These are phyloP conservation scores for Alliaria petiolata DNA, from an alignment of 345 rosid species.

Conservation along the genomic window DNA sequence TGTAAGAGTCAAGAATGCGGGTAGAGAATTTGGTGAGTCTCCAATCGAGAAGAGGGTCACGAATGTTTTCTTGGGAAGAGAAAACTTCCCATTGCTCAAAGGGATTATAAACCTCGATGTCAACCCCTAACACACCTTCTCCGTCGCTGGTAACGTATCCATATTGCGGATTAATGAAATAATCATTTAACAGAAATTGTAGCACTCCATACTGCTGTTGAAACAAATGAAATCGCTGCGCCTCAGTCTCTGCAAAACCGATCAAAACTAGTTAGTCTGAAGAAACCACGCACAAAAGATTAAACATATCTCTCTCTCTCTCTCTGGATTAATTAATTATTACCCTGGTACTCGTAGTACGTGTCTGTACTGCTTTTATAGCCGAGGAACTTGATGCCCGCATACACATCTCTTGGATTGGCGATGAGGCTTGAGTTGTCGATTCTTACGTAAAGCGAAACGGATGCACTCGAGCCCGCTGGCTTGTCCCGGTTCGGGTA, in stretches of 20 bases:
- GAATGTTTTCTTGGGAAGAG: conserved; percentile 11
- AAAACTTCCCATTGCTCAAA: not conserved
- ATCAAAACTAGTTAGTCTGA: too few relatives aligned
- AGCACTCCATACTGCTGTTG: not conserved
- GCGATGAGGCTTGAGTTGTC: too few relatives aligned
- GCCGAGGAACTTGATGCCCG: too few relatives aligned
- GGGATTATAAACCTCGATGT: not conserved
- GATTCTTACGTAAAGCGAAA: too few relatives aligned
- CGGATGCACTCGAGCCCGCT: too few relatives aligned
- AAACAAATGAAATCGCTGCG: not conserved
- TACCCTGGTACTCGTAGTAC: too few relatives aligned
- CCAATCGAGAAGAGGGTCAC: conserved; percentile 2
- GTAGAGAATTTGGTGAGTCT: not conserved
- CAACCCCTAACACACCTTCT: conserved; percentile 22
- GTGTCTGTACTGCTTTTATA: too few relatives aligned
- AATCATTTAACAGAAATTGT: not conserved
- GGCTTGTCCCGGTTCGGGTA: too few relatives aligned
- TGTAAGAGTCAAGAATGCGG: not conserved
- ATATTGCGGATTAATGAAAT: not conserved
- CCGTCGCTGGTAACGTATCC: conserved; percentile 15
- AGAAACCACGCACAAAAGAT: too few relatives aligned
- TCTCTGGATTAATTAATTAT: too few relatives aligned
- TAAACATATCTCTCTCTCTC: too few relatives aligned
- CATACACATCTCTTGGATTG: too few relatives aligned
- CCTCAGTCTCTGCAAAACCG: not conserved